Evolutionary conservation across 371 early-diverging fungal genomes (phyloP).

Genomic region (Mortierella sp.): DNA sequence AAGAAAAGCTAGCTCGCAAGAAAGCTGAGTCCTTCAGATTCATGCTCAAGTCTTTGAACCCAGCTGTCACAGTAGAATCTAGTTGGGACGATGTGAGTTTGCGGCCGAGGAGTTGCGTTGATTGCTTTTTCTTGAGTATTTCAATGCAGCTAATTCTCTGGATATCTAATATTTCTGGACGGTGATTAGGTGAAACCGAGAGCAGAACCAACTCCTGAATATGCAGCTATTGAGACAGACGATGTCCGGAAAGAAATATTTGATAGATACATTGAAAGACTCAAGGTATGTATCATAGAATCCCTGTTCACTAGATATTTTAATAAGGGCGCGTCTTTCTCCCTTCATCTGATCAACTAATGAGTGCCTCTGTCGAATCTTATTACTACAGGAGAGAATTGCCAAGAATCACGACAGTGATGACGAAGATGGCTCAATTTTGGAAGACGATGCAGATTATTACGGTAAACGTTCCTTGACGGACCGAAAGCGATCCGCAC

Average conservation of each 20-base stretch:
- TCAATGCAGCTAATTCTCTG: not conserved
- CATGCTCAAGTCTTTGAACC: slow-evolving; percentile 75
- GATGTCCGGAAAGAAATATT: slow-evolving; percentile 78
- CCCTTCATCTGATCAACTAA: not conserved
- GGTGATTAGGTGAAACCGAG: slow-evolving; percentile 29
- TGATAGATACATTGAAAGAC: slow-evolving; percentile 75
- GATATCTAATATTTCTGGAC: not conserved
- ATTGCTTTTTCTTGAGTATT: not conserved
- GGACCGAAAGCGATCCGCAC: slow-evolving; percentile 11
- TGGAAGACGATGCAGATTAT: slow-evolving; percentile 55
- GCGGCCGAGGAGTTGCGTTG: not conserved
- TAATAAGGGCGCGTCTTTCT: not conserved
- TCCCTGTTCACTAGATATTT: not conserved
- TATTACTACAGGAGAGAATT: slow-evolving; percentile 26
- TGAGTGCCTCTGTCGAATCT: not conserved
- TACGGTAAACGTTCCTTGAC: slow-evolving; percentile 18
- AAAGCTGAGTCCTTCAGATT: slow-evolving; percentile 82
- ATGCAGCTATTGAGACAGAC: slow-evolving; percentile 74
- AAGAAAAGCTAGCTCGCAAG: slow-evolving; percentile 76
- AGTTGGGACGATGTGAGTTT: slow-evolving; percentile 76
- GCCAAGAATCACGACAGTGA: slow-evolving; percentile 48
- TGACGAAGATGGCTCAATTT: slow-evolving; percentile 53
- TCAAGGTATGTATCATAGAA: slow-evolving; percentile 64
- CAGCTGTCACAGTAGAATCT: slow-evolving; percentile 68
- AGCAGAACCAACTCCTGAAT: slow-evolving; percentile 65